Conservation (phyloP, 495 filamentous ascomycete species). For the Opeltia flavorubescens region DNA sequence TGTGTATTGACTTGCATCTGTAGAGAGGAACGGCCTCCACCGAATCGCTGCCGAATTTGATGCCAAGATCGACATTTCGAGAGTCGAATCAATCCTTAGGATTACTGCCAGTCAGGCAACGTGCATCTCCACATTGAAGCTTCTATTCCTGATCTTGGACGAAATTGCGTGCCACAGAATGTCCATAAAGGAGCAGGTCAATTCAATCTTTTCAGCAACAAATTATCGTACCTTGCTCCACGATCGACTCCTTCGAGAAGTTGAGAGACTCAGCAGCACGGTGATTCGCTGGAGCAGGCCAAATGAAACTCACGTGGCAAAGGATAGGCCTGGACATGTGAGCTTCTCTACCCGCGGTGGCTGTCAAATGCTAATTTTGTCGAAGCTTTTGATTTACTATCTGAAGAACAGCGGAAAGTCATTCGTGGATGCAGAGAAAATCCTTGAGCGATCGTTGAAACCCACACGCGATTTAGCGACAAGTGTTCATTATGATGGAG, state of each 20-base stretch:
- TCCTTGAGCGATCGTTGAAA: background rate
- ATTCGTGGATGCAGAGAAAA: background rate
- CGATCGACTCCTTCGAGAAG: background rate
- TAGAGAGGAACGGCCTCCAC: constrained; percentile 29
- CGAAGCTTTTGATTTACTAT: background rate
- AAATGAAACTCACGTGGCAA: background rate
- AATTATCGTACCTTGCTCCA: background rate
- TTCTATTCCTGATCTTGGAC: constrained; percentile 24
- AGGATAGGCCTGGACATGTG: background rate
- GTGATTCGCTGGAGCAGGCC: background rate
- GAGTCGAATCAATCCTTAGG: constrained; percentile 23
- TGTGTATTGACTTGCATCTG: constrained; percentile 17
- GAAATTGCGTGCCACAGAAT: constrained; percentile 23
- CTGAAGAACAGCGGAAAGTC: background rate
- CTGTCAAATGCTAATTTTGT: background rate
- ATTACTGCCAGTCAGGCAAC: constrained; percentile 25
- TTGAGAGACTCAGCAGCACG: background rate
- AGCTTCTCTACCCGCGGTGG: background rate
- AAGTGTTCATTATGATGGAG: background rate
- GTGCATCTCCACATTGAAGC: constrained; percentile 27
- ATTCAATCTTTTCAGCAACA: background rate
- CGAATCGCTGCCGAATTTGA: constrained; percentile 27
- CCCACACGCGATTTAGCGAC: background rate
- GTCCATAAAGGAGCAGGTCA: constrained; percentile 5
- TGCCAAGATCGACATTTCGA: constrained; percentile 28